These are phyloP conservation scores for Pyrenophora tritici-repentis DNA, from an alignment of 2,329 filamentous ascomycete species.

Conservation along the genomic window DNA sequence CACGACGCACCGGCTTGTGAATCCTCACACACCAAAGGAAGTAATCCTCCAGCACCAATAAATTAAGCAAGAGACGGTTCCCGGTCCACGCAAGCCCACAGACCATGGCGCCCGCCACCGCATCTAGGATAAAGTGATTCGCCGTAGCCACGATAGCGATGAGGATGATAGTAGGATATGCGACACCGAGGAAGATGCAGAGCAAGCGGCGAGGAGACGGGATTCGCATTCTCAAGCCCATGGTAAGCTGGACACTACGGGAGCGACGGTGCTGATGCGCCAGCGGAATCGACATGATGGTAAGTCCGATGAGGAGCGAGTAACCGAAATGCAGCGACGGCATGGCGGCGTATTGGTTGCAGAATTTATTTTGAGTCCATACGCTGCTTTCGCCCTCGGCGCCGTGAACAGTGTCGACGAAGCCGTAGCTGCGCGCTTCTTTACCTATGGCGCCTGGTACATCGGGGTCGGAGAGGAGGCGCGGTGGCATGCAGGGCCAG, in stretches of 20 bases:
- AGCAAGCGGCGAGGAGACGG: constrained; percentile 58
- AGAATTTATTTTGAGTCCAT: constrained; percentile 74
- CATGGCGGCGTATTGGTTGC: constrained; percentile 80
- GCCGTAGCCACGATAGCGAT: constrained; percentile 72
- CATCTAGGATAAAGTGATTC: constrained; percentile 74
- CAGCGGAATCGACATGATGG: constrained; percentile 68
- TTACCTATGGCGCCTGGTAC: constrained; percentile 62
- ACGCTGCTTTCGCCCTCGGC: constrained; percentile 66
- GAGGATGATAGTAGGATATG: constrained; percentile 69
- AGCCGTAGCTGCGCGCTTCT: constrained; percentile 64
- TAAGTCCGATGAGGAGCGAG: constrained; percentile 72
- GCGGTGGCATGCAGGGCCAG: constrained; percentile 66
- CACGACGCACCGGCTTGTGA: constrained; percentile 61
- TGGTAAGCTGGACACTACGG: constrained; percentile 31
- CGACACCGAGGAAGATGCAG: constrained; percentile 59
- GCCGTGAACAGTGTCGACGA: constrained; percentile 64
- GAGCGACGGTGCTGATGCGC: constrained; percentile 58
- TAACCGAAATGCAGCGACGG: constrained; percentile 77
- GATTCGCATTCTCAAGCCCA: constrained; percentile 45
- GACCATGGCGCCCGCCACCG: constrained; percentile 69
- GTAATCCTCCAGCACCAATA: constrained; percentile 70
- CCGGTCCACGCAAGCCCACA: constrained; percentile 67
- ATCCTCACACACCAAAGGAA: constrained; percentile 67
- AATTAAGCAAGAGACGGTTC: constrained; percentile 63
- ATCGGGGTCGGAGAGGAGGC: constrained; percentile 58